These are phyloP conservation scores for Aspergillus fischeri DNA, from an alignment of 2,329 filamentous ascomycete species.

Conservation along the genomic window DNA sequence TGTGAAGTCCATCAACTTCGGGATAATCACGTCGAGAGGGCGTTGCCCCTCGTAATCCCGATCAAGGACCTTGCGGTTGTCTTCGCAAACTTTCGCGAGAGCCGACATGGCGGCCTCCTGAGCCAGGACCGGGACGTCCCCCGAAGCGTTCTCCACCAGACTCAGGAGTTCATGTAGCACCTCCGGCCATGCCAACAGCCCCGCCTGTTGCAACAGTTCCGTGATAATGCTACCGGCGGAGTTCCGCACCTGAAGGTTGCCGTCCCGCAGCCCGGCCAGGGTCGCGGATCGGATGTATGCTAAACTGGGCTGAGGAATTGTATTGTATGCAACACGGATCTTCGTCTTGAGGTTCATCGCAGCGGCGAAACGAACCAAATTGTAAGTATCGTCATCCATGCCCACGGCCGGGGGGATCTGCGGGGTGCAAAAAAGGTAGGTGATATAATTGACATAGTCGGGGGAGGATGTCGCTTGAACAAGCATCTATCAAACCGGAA, in stretches of 20 bases:
- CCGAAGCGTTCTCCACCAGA: slow-evolving; percentile 68
- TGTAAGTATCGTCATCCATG: slow-evolving; percentile 60
- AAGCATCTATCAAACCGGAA: slow-evolving; percentile 66
- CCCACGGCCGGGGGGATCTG: slow-evolving; percentile 53
- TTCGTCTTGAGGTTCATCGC: slow-evolving; percentile 97
- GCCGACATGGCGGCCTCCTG: slow-evolving; percentile 95
- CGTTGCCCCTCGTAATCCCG: slow-evolving; percentile 83
- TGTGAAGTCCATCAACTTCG: slow-evolving; percentile 84
- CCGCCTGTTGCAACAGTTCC: slow-evolving; percentile 79
- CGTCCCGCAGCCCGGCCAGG: slow-evolving; percentile 75
- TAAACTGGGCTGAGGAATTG: slow-evolving; percentile 69
- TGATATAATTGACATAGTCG: slow-evolving; percentile 96
- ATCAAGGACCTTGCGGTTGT: slow-evolving; percentile 82
- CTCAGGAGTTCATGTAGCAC: slow-evolving; percentile 77
- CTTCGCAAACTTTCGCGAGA: slow-evolving; percentile 92
- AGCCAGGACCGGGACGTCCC: slow-evolving; percentile 63
- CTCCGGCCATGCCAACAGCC: slow-evolving; percentile 86
- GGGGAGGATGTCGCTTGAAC: slow-evolving; percentile 80
- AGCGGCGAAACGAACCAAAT: slow-evolving; percentile 77
- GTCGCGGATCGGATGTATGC: slow-evolving; percentile 75
- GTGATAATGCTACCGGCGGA: slow-evolving; percentile 92
- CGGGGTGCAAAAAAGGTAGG: slow-evolving; percentile 77
- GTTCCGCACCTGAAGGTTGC: slow-evolving; percentile 75
- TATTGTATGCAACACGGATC: slow-evolving; percentile 69
- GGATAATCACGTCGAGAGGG: slow-evolving; percentile 82